These are phyloP conservation scores for Calonectria montana DNA, from an alignment of 2,329 filamentous ascomycete species.

Conservation along the genomic window DNA sequence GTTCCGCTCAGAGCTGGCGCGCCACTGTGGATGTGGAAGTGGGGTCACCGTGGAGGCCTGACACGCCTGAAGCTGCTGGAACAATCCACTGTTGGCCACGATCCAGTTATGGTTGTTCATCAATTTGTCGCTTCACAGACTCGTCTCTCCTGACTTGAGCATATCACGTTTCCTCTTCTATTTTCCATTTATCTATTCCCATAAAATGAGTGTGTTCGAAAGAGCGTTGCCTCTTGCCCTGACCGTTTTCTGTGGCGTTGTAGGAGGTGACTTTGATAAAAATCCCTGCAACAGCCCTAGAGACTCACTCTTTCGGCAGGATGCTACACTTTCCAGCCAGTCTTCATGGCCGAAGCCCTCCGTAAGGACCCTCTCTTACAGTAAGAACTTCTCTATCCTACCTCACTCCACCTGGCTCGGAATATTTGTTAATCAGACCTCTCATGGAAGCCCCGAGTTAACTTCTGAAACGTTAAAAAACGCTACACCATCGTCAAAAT, in stretches of 20 bases:
- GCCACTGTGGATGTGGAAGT: constrained; percentile 13
- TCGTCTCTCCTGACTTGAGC: not conserved
- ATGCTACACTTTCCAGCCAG: constrained; percentile 52
- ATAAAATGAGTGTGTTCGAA: constrained; percentile 48
- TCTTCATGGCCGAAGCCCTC: constrained; percentile 42
- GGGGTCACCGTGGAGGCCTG: constrained; percentile 8
- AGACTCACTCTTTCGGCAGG: constrained; percentile 40
- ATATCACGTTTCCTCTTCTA: not conserved
- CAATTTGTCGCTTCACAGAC: not conserved
- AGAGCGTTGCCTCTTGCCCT: constrained; percentile 49
- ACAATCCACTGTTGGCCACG: constrained; percentile 6
- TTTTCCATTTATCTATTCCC: not conserved
- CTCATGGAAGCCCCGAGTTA: constrained; percentile 19
- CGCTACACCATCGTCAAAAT: constrained; percentile 23
- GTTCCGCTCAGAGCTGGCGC: constrained; percentile 31
- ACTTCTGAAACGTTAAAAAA: constrained; percentile 27
- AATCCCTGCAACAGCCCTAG: not conserved
- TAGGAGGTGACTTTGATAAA: constrained; percentile 46
- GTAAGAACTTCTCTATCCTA: constrained; percentile 16
- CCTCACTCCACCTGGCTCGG: too few relatives aligned
- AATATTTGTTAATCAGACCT: not conserved
- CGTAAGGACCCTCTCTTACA: constrained; percentile 20
- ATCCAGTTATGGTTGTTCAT: not conserved
- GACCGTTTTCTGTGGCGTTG: constrained; percentile 51
- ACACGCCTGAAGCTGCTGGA: constrained; percentile 5